Evolutionary conservation across 345 rosid genomes (phyloP).

Genomic region (Murraya koenigii): DNA sequence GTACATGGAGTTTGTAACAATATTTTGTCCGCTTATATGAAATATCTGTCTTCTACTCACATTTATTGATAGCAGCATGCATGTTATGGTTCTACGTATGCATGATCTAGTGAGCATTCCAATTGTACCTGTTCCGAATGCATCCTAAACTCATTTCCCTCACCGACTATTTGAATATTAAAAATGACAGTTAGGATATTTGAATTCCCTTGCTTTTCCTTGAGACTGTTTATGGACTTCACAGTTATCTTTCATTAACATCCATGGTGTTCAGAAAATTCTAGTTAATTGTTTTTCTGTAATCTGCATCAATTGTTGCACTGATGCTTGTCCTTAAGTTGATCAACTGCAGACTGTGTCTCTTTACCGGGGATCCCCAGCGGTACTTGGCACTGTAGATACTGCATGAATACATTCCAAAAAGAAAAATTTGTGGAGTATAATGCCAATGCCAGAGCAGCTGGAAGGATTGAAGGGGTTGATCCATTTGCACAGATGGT

Average conservation of each 20-base stretch:
- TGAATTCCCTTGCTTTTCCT: neutral
- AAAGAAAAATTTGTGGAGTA: constrained; percentile 68
- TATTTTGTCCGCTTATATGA: neutral
- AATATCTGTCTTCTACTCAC: neutral
- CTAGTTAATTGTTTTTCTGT: constrained; percentile 4
- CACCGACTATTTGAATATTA: neutral
- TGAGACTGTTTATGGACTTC: neutral
- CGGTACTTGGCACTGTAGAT: constrained; percentile 83
- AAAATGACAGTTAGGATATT: neutral
- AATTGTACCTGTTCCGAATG: neutral
- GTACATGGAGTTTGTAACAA: neutral
- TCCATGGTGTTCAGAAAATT: neutral
- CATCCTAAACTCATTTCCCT: neutral
- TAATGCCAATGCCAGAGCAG: constrained; percentile 82
- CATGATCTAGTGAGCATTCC: neutral
- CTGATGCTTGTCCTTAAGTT: neutral
- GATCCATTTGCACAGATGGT: constrained; percentile 89
- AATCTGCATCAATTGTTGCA: neutral
- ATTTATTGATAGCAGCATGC: neutral
- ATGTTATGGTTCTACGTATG: neutral
- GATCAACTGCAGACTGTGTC: constrained; percentile 47
- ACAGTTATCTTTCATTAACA: neutral
- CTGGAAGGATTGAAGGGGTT: constrained; percentile 84
- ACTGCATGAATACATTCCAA: constrained; percentile 56
- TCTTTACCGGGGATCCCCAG: constrained; percentile 50